Evolutionary conservation across 2,329 filamentous ascomycete genomes (phyloP), one percentile per base, ranked within the genome.

Genomic region (Fusarium sp.): DNA sequence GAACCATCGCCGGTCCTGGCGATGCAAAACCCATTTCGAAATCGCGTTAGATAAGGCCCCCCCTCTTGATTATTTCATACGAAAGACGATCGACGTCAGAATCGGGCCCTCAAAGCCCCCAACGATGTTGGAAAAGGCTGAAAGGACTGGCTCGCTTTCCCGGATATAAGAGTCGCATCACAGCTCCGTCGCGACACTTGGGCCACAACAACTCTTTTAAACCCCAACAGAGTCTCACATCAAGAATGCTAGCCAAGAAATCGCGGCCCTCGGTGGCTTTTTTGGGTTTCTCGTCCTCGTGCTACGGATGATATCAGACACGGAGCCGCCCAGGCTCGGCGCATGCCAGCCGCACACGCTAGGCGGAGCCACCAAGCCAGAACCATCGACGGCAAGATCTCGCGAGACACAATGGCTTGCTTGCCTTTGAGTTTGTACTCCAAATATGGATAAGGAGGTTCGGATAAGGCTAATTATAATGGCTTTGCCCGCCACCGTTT

Each of bases 251-350:
- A 31, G 16, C 53, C 13, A n/a, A 16, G 15, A 47, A 30, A n/a
- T 39, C 53, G 53, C 53, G 53, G 8, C 54, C 54, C 54, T 10
- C 1, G 36, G 54, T 57, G 54, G 55, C 55, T 41, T 28, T 41
- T 39, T 56, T 39, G 11, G 41, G 41, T 34, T 46, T 40, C 40
- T 27, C 12, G 10, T 7, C 28, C 6, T 31, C 44, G 27, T 4
- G 28, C 23, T 18, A 27, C n/a, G 40, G 16, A 56, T 47, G 53
- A 56, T 56, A 56, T 56, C 53, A 56, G 53, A 56, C 53, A 13
- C 23, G 53, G 28, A 44, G 30, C 16, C 40, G 27, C 7, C 6
- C 9, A 13, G 31, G 23, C 40, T 55, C 40, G 52, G 52, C 52
- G 18, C 41, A 56, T 56, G 15, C 53, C 53, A 56, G 53, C 30